A percentile compares a stretch with the other conserved stretches of the same genome.
Conservation (phyloP, 2,329 filamentous ascomycete genomes). For the Colletotrichum shisoi region DNA sequence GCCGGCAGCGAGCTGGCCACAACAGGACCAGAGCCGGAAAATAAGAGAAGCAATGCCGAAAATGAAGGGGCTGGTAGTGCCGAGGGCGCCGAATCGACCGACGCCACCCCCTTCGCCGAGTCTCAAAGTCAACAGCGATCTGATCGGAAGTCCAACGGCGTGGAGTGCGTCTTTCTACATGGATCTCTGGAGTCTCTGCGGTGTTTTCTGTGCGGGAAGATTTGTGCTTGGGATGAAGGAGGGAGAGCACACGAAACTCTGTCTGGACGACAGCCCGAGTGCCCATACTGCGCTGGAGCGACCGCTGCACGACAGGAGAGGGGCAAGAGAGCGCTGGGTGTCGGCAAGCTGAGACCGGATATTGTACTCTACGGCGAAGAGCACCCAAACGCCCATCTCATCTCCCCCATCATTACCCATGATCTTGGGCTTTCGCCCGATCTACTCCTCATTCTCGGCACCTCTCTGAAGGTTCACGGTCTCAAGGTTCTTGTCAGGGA, state of each 20-base stretch:
- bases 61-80: neutral
- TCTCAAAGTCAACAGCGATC: conserved; percentile 1
- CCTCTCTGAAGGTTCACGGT: conserved; percentile 74
- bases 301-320: conserved; percentile 68
- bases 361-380: conserved; percentile 79
- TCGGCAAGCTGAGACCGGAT: conserved; percentile 74
- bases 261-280: conserved; percentile 71
- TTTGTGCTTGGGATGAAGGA: conserved; percentile 67
- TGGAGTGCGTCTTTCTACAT: conserved; percentile 75
- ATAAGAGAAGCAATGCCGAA: conserved; percentile 7
- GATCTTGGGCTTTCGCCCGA: conserved; percentile 72
- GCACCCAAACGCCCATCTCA: conserved; percentile 72
- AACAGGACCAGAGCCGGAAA: neutral
- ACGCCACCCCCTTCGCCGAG: neutral
- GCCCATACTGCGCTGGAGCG: conserved; percentile 69
- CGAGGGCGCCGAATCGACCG: neutral
- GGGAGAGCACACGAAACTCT: conserved; percentile 65
- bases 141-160: conserved; percentile 49
- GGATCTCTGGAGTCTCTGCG: conserved; percentile 71
- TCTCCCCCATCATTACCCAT: conserved; percentile 72
- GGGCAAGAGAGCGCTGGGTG: conserved; percentile 71
- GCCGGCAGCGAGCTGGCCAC: neutral
- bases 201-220: conserved; percentile 68
- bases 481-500: conserved; percentile 75
- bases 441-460: conserved; percentile 73